A percentile compares a stretch with the other conserved stretches of the same genome.
These are phyloP conservation scores for Curvularia lunata DNA, from an alignment of 2,329 filamentous ascomycete species.

Conservation along the genomic window DNA sequence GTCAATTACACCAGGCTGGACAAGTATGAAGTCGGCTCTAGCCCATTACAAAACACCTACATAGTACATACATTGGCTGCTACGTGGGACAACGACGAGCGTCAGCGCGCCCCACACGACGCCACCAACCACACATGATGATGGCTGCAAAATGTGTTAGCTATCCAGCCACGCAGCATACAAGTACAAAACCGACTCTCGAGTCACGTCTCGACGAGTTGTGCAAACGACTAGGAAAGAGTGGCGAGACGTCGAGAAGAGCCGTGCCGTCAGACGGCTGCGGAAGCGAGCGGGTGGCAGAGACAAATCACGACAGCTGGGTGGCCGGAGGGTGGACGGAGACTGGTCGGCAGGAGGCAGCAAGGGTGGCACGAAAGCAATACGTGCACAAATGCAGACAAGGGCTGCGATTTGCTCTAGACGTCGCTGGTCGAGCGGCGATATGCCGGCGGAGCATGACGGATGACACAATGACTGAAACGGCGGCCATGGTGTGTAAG, in stretches of 20 bases:
- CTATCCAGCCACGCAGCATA: neutral
- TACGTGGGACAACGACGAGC: slow-evolving; percentile 21
- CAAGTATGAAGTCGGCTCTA: slow-evolving; percentile 7
- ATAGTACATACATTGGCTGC: slow-evolving; percentile 11
- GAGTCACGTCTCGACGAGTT: neutral
- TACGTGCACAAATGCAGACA: slow-evolving; percentile 7
- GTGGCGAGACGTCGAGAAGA: slow-evolving; percentile 5
- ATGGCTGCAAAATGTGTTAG: slow-evolving; percentile 5
- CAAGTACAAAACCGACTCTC: neutral
- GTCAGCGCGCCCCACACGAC: slow-evolving; percentile 14
- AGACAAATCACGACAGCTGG: slow-evolving; percentile 17
- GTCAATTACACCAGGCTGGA: slow-evolving; percentile 10
- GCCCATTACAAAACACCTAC: slow-evolving; percentile 1
- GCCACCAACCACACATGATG: slow-evolving; percentile 9
- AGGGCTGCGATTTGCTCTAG: slow-evolving; percentile 23
- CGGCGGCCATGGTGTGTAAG: slow-evolving; percentile 25
- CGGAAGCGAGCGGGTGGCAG: slow-evolving; percentile 22
- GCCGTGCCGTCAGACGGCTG: slow-evolving; percentile 7
- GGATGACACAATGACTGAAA: slow-evolving; percentile 27
- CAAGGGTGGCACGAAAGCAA: slow-evolving; percentile 23
- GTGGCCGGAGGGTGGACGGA: slow-evolving; percentile 3
- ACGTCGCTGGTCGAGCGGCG: slow-evolving; percentile 21
- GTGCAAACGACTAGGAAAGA: slow-evolving; percentile 1
- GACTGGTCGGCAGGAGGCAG: slow-evolving; percentile 18
- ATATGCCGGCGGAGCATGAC: slow-evolving; percentile 28